Evolutionary conservation across 306 rosid genomes (phyloP).

Genomic region (Sicyos edulis): DNA sequence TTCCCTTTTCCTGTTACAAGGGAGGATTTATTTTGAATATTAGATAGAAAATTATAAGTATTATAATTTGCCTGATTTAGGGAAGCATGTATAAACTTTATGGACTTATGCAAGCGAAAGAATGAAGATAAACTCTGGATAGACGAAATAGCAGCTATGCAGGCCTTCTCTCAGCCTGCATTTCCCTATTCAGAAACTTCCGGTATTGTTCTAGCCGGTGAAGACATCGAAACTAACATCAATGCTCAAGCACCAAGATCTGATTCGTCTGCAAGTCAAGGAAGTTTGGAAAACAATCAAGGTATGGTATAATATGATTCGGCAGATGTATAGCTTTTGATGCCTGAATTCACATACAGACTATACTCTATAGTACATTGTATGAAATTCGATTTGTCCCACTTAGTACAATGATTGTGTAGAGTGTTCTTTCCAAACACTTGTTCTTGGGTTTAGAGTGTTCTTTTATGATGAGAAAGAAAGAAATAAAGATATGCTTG

Average conservation of each 20-base stretch:
- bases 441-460: neutral
- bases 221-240: slow-evolving; percentile 47
- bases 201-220: slow-evolving; percentile 86
- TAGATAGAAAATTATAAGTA: slow-evolving; percentile 12
- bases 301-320: slow-evolving; percentile 39
- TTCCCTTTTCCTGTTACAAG: neutral
- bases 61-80: slow-evolving; percentile 33
- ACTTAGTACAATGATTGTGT: neutral
- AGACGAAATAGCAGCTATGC: slow-evolving; percentile 96
- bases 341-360: neutral
- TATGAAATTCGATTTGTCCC: neutral
- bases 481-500: neutral
- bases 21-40: slow-evolving; percentile 12
- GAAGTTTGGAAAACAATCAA: slow-evolving; percentile 68
- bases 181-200: slow-evolving; percentile 71
- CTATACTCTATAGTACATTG: neutral
- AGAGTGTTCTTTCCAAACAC: neutral
- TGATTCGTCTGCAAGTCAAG: slow-evolving; percentile 74
- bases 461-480: neutral
- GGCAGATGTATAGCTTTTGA: neutral
- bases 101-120: slow-evolving; percentile 84
- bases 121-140: slow-evolving; percentile 89
- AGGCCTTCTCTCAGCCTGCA: slow-evolving; percentile 57
- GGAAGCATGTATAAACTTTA: slow-evolving; percentile 88
- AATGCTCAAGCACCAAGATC: slow-evolving; percentile 41